These are phyloP conservation scores for Blastomyces percursus DNA, from an alignment of 2,329 filamentous ascomycete species.

Conservation along the genomic window DNA sequence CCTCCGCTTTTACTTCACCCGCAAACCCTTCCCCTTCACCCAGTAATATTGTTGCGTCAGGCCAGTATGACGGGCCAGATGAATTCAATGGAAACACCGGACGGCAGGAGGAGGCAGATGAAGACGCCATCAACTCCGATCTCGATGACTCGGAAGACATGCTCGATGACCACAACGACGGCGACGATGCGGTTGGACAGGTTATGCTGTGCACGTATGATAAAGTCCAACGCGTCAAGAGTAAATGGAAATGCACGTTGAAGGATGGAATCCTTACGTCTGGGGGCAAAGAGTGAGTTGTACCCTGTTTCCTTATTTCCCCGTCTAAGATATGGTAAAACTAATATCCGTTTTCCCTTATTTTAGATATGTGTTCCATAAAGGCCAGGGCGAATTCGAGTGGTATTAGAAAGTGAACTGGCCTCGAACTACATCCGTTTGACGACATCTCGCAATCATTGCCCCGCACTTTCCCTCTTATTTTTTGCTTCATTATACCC, in stretches of 20 bases:
- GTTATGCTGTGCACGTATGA: constrained; percentile 99
- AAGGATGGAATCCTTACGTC: constrained; percentile 94
- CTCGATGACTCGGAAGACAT: constrained; percentile 90
- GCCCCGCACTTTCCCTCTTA: not conserved
- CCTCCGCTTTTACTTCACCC: constrained; percentile 10
- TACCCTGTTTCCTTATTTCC: not conserved
- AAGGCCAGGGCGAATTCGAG: constrained; percentile 93
- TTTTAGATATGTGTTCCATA: constrained; percentile 80
- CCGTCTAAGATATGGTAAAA: not conserved
- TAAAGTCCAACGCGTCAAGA: constrained; percentile 98
- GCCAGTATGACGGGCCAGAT: constrained; percentile 48
- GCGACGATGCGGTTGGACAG: constrained; percentile 70
- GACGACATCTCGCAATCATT: too few species aligned
- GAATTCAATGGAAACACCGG: constrained; percentile 39
- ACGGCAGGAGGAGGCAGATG: constrained; percentile 57
- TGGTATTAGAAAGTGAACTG: constrained; percentile 49
- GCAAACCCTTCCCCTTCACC: not conserved
- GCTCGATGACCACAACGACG: constrained; percentile 70
- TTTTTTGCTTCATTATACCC: not conserved
- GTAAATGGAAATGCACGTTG: constrained; percentile 98
- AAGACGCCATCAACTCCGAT: constrained; percentile 97
- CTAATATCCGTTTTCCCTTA: not conserved
- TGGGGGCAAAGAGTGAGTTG: constrained; percentile 72
- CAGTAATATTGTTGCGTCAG: constrained; percentile 16
- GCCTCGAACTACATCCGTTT: not conserved